Base-by-base conservation (phyloP, 257 asterid species). In the Avicennia marina region DNA sequence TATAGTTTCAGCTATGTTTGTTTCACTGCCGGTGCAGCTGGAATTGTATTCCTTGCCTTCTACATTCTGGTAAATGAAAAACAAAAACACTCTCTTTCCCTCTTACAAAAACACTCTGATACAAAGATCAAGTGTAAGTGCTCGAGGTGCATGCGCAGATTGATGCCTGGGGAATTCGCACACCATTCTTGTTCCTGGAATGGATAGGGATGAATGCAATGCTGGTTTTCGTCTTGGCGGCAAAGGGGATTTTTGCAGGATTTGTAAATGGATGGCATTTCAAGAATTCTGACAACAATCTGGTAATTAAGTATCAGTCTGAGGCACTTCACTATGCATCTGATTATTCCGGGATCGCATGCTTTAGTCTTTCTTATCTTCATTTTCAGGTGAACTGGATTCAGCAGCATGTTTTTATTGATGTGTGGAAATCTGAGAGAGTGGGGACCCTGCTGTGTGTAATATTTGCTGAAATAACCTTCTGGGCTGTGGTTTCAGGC, bases 141-240 rank as follows among this genome's bases (percentile, higher is more conserved):
- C 24, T 43, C 10, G 3, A 4, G 15, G 49, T 17, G 24, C 26
- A 49, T 53, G 11, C 48, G 63, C 74, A 83, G 93, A 81, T 84
- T 41, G 95, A 90, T 63, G 86, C 82, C 4, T 77, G 77, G 84
- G 95, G 89, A 32, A 7, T 61, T 50, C 71, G 95, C 1, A 62
- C 12, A 22, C 95, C 95, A 3, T 90, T 90, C 72, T 26, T 90
- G 86, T 87, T 85, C 69, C 66, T 90, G 42, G 98, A 90, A 62
- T 90, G 95, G 98, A 90, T 87, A 59, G 96, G 98, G 58, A 84
- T 90, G 98, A 87, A 87, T 7, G 95, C 96, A 5, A 90, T 87
- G 96, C 72, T 90, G 68, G 94, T 90, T 57, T 90, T 80, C n/a
- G 96, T 90, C 2, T 40, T 90, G 85, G 98, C 88, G 4, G 98